Conservation (phyloP, 495 filamentous ascomycete genomes). For the Stereocaulon alpinum region DNA sequence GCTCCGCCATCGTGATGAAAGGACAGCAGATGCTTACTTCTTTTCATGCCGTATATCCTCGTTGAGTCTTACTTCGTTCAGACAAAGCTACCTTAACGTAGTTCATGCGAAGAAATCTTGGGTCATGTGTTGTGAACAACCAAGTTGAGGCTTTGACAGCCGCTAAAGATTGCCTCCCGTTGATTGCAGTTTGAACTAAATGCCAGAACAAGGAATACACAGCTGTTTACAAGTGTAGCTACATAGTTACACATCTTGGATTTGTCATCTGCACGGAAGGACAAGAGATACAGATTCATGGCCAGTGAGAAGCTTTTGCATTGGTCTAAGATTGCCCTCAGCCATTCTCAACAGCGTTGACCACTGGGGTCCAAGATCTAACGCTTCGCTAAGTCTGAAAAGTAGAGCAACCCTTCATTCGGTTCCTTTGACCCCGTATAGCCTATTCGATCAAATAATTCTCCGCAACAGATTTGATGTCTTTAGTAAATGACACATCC, state of each 20-base stretch:
- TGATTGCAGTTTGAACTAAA: too few species aligned
- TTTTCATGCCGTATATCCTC: not conserved
- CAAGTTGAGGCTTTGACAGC: not conserved
- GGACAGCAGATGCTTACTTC: not conserved
- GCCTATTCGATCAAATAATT: conserved; percentile 66
- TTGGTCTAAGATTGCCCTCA: too few species aligned
- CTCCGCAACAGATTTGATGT: conserved; percentile 75
- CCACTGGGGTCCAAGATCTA: too few species aligned
- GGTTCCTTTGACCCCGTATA: conserved; percentile 6
- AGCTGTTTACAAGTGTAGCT: not conserved
- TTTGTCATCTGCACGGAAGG: too few species aligned
- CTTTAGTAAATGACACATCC: conserved; percentile 77
- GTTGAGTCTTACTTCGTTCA: not conserved
- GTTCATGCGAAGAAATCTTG: too few species aligned
- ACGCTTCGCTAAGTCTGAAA: too few species aligned
- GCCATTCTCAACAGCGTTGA: too few species aligned
- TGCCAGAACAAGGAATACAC: not conserved
- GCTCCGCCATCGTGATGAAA: conserved; percentile 13
- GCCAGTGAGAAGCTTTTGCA: too few species aligned
- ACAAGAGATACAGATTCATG: too few species aligned
- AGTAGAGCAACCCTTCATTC: not conserved
- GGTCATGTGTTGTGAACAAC: not conserved
- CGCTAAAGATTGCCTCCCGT: too few species aligned
- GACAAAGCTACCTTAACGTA: too few species aligned
- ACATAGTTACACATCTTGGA: too few species aligned